These are phyloP conservation scores for Paecilomyces formosus DNA, from an alignment of 2,329 filamentous ascomycete genomes.

Conservation along the genomic window DNA sequence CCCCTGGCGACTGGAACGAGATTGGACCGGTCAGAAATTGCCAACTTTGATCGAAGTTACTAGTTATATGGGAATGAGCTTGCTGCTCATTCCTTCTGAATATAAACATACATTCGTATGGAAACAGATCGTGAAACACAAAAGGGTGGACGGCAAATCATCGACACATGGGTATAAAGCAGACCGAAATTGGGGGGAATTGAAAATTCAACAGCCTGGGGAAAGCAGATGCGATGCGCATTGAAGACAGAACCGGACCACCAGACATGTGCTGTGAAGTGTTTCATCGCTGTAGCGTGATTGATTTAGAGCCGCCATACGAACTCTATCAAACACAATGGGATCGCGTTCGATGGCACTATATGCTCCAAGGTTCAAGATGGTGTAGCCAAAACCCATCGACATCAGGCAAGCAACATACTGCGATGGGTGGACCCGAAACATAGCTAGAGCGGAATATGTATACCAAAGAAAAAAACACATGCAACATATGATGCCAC, in stretches of 20 bases:
- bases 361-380: neutral
- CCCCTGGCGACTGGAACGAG: neutral
- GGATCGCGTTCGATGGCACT: neutral
- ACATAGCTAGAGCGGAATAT: neutral
- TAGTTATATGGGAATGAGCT: neutral
- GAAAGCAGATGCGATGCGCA: neutral
- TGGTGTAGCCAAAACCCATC: neutral
- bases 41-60: neutral
- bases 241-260: neutral
- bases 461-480: slow-evolving; percentile 3
- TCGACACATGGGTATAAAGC: neutral
- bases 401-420: neutral
- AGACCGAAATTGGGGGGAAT: neutral
- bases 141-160: neutral
- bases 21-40: neutral
- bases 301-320: neutral
- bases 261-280: neutral
- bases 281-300: neutral
- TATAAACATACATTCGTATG: neutral
- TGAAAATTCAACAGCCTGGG: neutral
- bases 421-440: neutral
- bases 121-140: neutral
- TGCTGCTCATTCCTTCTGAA: neutral
- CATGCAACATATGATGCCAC: slow-evolving; percentile 1
- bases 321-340: neutral